Evolutionary conservation across 495 filamentous ascomycete genomes (phyloP), one percentile per base, ranked within the genome.

Genomic region (Aspergillus homomorphus): DNA sequence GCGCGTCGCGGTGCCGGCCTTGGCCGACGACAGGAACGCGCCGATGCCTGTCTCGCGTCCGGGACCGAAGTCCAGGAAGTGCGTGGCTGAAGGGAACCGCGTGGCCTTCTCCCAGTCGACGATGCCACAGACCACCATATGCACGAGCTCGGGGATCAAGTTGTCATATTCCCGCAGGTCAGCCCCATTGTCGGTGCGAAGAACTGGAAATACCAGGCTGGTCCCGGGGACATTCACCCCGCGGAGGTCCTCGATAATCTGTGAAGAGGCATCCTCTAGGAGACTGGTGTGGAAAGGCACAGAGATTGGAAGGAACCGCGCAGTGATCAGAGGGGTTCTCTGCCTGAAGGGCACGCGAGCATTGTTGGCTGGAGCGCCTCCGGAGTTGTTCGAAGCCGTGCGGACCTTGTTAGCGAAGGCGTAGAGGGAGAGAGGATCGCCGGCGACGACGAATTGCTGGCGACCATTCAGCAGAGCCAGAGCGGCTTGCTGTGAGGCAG

Each of bases 41-140:
- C 26, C 26, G 26, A 30, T 30, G 4, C 26, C 26, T 4, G 26
- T 30, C 26, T 30, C 26, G 26, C 26, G 26, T 4, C 26, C 26
- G 26, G 26, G 26, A 10, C 46, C 46, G 22, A 50, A 50, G 46
- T 50, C 46, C 15, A 50, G 23, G 21, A 50, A 26, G 21, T 50
- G 46, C 14, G 46, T 50, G 1, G 46, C 46, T 26, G 23, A 22
- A 4, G 46, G 46, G 14, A 50, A 50, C 21, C 9, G 10, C 2
- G 46, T 50, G 14, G 46, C 46, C 22, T 21, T 21, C 15, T 48
- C 45, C 55, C 55, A 57, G 19, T 57, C 24, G 10, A 57, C 55
- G 10, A 20, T 30, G 45, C 50, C 45, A n/a, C 42, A 22, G 20
- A 46, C 49, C 21, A 57, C 45, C 28, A 49, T 41, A 8, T 22